Conservation (phyloP, 2,329 filamentous ascomycete genomes). For the Sarocladium kiliense region DNA sequence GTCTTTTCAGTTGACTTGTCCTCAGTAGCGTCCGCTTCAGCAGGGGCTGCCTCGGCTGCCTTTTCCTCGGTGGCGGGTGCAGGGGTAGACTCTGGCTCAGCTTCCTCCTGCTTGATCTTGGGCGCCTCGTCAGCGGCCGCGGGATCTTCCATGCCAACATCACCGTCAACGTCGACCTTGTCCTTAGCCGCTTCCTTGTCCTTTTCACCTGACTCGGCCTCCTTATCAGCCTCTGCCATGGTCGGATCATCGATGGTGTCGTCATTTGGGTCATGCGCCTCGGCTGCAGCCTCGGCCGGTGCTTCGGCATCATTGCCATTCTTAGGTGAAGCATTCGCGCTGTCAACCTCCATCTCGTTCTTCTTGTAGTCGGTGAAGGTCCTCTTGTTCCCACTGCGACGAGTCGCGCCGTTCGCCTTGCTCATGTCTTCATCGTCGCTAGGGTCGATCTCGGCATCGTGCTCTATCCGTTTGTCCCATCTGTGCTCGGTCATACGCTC, state of each 20-base stretch:
- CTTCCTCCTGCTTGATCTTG: slow-evolving; percentile 36
- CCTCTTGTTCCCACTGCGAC: slow-evolving; percentile 41
- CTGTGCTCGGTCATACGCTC: slow-evolving; percentile 73
- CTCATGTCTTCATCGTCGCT: slow-evolving; percentile 86
- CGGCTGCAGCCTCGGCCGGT: slow-evolving; percentile 1
- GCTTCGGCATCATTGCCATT: slow-evolving; percentile 27
- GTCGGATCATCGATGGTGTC: slow-evolving; percentile 41
- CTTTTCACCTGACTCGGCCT: slow-evolving; percentile 13
- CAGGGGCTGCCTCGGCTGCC: slow-evolving; percentile 14
- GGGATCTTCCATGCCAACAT: slow-evolving; percentile 45
- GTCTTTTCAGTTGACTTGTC: slow-evolving; percentile 18
- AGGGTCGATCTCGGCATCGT: slow-evolving; percentile 78
- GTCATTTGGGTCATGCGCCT: slow-evolving; percentile 29
- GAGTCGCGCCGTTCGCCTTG: slow-evolving; percentile 64
- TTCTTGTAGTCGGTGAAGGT: slow-evolving; percentile 49
- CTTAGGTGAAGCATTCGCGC: slow-evolving; percentile 30
- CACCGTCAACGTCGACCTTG: slow-evolving; percentile 41
- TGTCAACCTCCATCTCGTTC: slow-evolving; percentile 31
- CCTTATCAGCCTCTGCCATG: slow-evolving; percentile 21
- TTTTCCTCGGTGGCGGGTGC: slow-evolving; percentile 15
- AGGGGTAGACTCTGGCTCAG: slow-evolving; percentile 23
- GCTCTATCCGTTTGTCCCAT: slow-evolving; percentile 73
- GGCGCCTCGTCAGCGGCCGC: slow-evolving; percentile 23
- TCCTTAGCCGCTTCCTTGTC: slow-evolving; percentile 18
- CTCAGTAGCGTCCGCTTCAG: slow-evolving; percentile 12